Evolutionary conservation across 768 basidiomycete genomes (phyloP).

Genomic region (Tylopilus felleus): DNA sequence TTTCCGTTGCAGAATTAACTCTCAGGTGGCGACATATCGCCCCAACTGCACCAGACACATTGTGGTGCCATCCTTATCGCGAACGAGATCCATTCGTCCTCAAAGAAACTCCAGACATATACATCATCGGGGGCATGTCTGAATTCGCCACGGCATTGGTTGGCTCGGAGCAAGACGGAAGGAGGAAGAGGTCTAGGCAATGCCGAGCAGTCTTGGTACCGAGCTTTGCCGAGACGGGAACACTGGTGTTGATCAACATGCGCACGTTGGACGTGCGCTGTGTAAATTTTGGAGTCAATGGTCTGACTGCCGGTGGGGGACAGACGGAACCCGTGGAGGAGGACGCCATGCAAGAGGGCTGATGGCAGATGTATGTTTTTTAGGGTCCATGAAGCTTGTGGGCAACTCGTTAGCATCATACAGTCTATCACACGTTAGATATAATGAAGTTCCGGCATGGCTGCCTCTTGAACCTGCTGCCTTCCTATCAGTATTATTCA

Average conservation of each 20-base stretch:
- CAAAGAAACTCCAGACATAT: slow-evolving; percentile 80
- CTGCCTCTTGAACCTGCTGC: too few relatives aligned
- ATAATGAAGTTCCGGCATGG: too few relatives aligned
- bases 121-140: slow-evolving; percentile 90
- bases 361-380: slow-evolving; percentile 4
- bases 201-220: slow-evolving; percentile 83
- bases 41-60: slow-evolving; percentile 97
- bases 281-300: slow-evolving; percentile 50
- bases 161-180: slow-evolving; percentile 32
- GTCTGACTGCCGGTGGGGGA: slow-evolving; percentile 27
- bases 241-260: slow-evolving; percentile 76
- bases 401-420: neutral
- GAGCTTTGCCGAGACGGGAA: slow-evolving; percentile 72
- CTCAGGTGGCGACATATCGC: slow-evolving; percentile 94
- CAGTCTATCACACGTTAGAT: too few relatives aligned
- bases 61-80: slow-evolving; percentile 97
- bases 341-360: slow-evolving; percentile 26
- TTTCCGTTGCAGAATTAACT: slow-evolving; percentile 74
- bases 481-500: too few relatives aligned
- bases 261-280: slow-evolving; percentile 68
- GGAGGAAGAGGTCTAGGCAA: slow-evolving; percentile 29
- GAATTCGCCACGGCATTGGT: slow-evolving; percentile 75
- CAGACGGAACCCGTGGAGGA: slow-evolving; percentile 5
- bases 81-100: slow-evolving; percentile 87
- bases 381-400: neutral